These are phyloP conservation scores for Priceomyces carsonii DNA, from an alignment of 805 yeast species.

Conservation along the genomic window DNA sequence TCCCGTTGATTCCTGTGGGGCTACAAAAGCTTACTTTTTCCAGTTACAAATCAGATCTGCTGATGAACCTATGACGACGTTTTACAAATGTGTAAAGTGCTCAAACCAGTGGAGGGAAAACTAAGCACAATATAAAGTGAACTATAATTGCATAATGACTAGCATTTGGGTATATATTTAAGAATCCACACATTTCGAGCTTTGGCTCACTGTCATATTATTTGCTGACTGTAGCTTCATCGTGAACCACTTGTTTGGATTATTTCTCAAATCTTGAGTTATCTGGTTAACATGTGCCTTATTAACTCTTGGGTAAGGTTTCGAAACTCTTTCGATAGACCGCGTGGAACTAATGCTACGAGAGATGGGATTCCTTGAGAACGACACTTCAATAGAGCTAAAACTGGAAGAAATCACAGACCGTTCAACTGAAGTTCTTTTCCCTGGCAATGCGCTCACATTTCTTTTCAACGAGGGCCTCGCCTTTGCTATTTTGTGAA, in stretches of 20 bases:
- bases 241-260: conserved; percentile 14
- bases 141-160: no score
- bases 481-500: conserved; percentile 2
- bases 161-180: no score
- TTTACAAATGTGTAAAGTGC: conserved; percentile 92
- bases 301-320: background rate
- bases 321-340: background rate
- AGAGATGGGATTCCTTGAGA: background rate
- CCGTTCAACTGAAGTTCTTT: no score
- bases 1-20: conserved; percentile 83
- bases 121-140: no score
- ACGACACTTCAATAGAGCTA: conserved; percentile 3
- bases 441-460: no score
- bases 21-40: conserved; percentile 91
- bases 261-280: conserved; percentile 6
- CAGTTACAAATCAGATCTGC: conserved; percentile 97
- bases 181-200: no score
- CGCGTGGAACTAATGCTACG: background rate
- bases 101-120: conserved; percentile 97
- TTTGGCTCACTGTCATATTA: no score
- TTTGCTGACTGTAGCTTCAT: conserved; percentile 9
- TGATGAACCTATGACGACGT: conserved; percentile 99
- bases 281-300: no score
- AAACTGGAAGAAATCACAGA: conserved; percentile 3
- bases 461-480: background rate